Base-by-base conservation (phyloP, 352 stramenopile species). In the Pythium coloratum region DNA sequence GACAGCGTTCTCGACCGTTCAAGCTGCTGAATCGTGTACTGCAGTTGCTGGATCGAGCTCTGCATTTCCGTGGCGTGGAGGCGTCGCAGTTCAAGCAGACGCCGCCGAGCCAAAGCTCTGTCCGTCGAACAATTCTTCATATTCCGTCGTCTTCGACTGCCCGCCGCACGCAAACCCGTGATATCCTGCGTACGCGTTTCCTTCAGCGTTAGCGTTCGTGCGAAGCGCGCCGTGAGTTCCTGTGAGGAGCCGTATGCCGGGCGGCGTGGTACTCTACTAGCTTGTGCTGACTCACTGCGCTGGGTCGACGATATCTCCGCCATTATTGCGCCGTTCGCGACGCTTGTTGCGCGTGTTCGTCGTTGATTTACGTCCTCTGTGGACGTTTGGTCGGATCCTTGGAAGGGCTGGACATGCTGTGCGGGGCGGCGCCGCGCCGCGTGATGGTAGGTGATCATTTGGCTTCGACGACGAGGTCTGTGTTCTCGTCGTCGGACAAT, bases 1-100 rank as follows among this genome's bases (percentile, higher is more conserved):
- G 62, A 61, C 44, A 89, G 70, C 32, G 77, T 61, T 44, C 65
- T 57, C 26, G 75, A 71, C 12, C 76, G 76, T 66, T 89, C 78
- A 20, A 83, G 46, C 12, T 67, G 57, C 38, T 69, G 68, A 28
- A 86, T 76, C 57, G 71, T 59, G 4, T 69, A 30, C 50, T 83
- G 71, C 24, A 86, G 53, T 18, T 56, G 71, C 60, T 66, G 65
- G 59, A 87, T 82, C 34, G 75, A 75, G 38, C 44, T 63, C 20
- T 73, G 75, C 20, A 87, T 63, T 26, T 59, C 40, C 6, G 9
- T 24, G 33, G 47, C 2, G 44, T 64, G 30, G 30, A 14, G 54
- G 12, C 24, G 46, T 32, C 59, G 62, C 13, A 61, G 34, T 42
- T 55, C 18, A 4, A 30, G 32, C 18, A 59, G 2, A 33, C 57